Percentiles rank a stretch among this genome's conserved stretches.
Conservation (phyloP, 2,329 filamentous ascomycete species). For the Trichoderma brevicompactum region DNA sequence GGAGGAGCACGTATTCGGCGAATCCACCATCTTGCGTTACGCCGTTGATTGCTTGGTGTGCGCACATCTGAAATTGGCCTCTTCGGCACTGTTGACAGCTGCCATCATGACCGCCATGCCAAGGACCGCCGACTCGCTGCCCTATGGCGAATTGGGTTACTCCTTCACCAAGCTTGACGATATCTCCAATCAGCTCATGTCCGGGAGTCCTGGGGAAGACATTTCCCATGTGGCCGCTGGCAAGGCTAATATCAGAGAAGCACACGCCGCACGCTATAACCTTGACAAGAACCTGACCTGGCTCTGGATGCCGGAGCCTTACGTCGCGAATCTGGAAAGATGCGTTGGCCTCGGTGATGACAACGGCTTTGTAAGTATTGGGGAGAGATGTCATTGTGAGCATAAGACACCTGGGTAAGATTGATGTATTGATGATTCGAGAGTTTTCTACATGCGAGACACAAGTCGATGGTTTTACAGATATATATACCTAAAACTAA, state of each 20-base stretch:
- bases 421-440: no score
- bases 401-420: no score
- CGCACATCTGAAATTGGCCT: neutral
- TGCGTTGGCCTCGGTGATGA: no score
- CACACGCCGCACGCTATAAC: no score
- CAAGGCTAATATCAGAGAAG: neutral
- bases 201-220: neutral
- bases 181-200: neutral
- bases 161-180: neutral
- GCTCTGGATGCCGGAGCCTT: no score
- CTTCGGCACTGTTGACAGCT: neutral
- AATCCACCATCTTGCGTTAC: neutral
- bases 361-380: no score
- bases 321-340: no score
- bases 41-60: neutral
- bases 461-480: no score
- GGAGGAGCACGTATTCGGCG: neutral
- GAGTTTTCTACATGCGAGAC: no score
- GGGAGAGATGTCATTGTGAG: no score
- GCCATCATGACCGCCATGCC: neutral
- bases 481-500: no score
- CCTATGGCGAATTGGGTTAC: neutral
- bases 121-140: neutral
- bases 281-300: no score
- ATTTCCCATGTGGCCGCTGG: neutral